Conservation (phyloP, 139 green algal species). For the Coelastrella sp. region DNA sequence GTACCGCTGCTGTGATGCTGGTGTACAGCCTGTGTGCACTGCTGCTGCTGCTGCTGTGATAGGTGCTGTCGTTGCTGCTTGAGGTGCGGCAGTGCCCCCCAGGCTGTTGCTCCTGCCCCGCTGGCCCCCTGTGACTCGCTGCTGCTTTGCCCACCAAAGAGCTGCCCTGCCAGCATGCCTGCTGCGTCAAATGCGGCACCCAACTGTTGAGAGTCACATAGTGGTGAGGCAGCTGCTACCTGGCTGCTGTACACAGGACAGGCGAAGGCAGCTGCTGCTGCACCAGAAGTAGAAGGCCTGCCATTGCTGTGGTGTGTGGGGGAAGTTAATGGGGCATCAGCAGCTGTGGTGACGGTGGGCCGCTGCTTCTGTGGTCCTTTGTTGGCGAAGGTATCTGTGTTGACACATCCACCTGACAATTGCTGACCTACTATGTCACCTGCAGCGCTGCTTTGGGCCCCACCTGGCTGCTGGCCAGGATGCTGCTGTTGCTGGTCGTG, state of each 20-base stretch:
- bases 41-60: conserved; percentile 15
- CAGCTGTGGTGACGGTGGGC: neutral
- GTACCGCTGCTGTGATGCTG: too few species aligned
- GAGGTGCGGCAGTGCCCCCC: too few species aligned
- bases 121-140: neutral
- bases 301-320: too few species aligned
- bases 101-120: too few species aligned
- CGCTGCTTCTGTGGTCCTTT: too few species aligned
- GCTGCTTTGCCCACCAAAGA: neutral
- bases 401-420: too few species aligned
- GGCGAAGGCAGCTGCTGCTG: neutral
- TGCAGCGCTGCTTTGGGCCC: neutral
- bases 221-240: neutral
- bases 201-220: neutral
- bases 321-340: neutral
- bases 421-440: too few species aligned
- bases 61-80: neutral
- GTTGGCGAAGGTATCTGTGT: too few species aligned
- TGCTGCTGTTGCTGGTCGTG: neutral
- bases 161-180: neutral
- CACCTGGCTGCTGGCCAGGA: neutral
- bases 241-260: neutral
- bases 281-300: too few species aligned
- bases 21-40: neutral
- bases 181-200: conserved; percentile 9